Evolutionary conservation across 2,329 filamentous ascomycete species (phyloP).

Genomic region (Paradendryphiella salina): DNA sequence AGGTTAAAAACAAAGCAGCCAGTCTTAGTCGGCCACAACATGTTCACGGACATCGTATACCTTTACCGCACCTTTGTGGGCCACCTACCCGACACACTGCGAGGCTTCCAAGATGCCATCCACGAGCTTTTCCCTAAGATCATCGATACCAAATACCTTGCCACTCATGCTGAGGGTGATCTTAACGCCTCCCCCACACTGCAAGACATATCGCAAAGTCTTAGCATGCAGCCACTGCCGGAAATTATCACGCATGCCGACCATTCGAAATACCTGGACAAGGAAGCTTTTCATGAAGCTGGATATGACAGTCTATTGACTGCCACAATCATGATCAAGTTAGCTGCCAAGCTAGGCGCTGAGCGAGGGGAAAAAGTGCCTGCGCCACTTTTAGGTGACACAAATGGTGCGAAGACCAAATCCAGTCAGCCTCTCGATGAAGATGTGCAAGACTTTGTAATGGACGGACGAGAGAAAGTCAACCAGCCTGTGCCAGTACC

Average conservation of each 20-base stretch:
- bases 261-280: slow-evolving; percentile 48
- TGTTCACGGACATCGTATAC: slow-evolving; percentile 66
- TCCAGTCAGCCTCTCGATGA: background rate
- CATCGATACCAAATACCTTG: slow-evolving; percentile 67
- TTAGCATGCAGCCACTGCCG: slow-evolving; percentile 50
- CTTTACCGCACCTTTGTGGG: slow-evolving; percentile 66
- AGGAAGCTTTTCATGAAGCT: slow-evolving; percentile 59
- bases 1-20: slow-evolving; percentile 53
- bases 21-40: slow-evolving; percentile 66
- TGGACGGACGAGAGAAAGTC: slow-evolving; percentile 25
- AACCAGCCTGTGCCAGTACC: slow-evolving; percentile 20
- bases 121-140: slow-evolving; percentile 60
- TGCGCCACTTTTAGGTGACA: background rate
- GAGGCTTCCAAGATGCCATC: slow-evolving; percentile 57
- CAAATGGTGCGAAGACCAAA: background rate
- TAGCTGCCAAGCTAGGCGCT: slow-evolving; percentile 57
- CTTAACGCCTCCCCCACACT: slow-evolving; percentile 55
- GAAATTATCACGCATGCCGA: slow-evolving; percentile 41
- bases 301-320: slow-evolving; percentile 66
- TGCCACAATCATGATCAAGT: slow-evolving; percentile 60
- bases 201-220: slow-evolving; percentile 53
- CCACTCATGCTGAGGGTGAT: slow-evolving; percentile 59
- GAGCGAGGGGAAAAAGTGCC: slow-evolving; percentile 20
- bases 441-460: slow-evolving; percentile 17
- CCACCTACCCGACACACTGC: slow-evolving; percentile 57